These are phyloP conservation scores for Dactylonectria macrodidyma DNA, from an alignment of 2,329 filamentous ascomycete species.

Conservation along the genomic window DNA sequence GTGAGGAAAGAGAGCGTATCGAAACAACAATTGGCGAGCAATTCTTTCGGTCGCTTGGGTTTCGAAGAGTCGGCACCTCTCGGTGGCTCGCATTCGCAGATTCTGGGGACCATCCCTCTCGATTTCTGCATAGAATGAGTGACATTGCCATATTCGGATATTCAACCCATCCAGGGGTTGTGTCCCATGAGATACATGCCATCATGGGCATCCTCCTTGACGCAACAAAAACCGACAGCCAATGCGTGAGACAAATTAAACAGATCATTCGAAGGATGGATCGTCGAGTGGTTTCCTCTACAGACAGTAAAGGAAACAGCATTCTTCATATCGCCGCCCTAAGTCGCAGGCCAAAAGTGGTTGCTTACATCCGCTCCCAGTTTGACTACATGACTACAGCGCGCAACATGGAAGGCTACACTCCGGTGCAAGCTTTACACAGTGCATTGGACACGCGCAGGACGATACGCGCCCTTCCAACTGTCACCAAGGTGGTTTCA, in stretches of 20 bases:
- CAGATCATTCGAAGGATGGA: neutral
- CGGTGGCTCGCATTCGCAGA: constrained; percentile 15
- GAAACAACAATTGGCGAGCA: neutral
- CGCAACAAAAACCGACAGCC: neutral
- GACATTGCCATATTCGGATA: neutral
- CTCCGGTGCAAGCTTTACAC: constrained; percentile 11
- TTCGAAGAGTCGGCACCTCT: constrained; percentile 18
- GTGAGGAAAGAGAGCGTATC: neutral
- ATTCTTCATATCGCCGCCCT: constrained; percentile 21
- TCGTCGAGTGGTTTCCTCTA: neutral
- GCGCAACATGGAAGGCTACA: constrained; percentile 17
- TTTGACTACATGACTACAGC: neutral
- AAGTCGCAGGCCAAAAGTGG: neutral
- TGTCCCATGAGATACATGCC: neutral
- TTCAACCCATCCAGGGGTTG: neutral
- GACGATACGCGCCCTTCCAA: neutral
- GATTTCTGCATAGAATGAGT: neutral
- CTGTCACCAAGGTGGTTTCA: neutral
- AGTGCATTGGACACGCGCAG: constrained; percentile 5
- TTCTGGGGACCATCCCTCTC: constrained; percentile 4
- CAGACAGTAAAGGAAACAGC: constrained; percentile 13
- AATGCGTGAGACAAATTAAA: neutral
- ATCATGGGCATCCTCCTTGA: neutral
- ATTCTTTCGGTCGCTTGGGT: constrained; percentile 17
- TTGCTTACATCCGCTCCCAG: neutral